Conservation (phyloP, 2,329 filamentous ascomycete species). For the Colletotrichum magnum region DNA sequence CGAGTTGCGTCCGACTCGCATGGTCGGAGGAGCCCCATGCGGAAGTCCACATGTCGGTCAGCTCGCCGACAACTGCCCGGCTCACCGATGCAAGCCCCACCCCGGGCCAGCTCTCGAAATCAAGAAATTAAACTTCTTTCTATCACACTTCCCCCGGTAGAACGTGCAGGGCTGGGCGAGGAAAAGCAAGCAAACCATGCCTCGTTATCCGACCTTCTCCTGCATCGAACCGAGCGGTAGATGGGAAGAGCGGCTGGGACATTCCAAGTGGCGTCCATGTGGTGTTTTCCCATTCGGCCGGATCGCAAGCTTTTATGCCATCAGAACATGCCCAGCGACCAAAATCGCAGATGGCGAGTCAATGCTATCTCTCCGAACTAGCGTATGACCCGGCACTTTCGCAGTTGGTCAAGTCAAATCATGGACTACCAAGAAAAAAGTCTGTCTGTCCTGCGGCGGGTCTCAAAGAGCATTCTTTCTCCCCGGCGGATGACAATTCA, state of each 20-base stretch:
- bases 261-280: slow-evolving; percentile 36
- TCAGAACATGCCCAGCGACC: slow-evolving; percentile 19
- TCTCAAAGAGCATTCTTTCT: too few species aligned
- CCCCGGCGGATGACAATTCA: too few species aligned
- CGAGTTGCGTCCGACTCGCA: slow-evolving; percentile 24
- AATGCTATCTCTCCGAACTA: slow-evolving; percentile 16
- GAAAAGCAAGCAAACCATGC: slow-evolving; percentile 18
- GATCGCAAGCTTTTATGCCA: slow-evolving; percentile 19
- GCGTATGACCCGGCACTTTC: too few species aligned
- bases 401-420: slow-evolving; percentile 6
- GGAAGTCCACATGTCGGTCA: slow-evolving; percentile 33
- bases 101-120: neutral
- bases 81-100: slow-evolving; percentile 23
- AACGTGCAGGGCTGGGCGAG: slow-evolving; percentile 15
- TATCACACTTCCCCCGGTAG: slow-evolving; percentile 12
- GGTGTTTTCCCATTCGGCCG: slow-evolving; percentile 40
- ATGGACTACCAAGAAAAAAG: too few species aligned
- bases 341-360: slow-evolving; percentile 24
- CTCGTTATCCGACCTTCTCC: slow-evolving; percentile 7
- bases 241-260: slow-evolving; percentile 1
- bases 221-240: slow-evolving; percentile 11
- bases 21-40: slow-evolving; percentile 23
- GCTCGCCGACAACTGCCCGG: slow-evolving; percentile 14
- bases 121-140: slow-evolving; percentile 23
- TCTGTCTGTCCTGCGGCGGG: too few species aligned